A percentile compares a stretch with the other conserved stretches of the same genome.
Conservation (phyloP, 441 rosid species). For the Populus tomentosa region DNA sequence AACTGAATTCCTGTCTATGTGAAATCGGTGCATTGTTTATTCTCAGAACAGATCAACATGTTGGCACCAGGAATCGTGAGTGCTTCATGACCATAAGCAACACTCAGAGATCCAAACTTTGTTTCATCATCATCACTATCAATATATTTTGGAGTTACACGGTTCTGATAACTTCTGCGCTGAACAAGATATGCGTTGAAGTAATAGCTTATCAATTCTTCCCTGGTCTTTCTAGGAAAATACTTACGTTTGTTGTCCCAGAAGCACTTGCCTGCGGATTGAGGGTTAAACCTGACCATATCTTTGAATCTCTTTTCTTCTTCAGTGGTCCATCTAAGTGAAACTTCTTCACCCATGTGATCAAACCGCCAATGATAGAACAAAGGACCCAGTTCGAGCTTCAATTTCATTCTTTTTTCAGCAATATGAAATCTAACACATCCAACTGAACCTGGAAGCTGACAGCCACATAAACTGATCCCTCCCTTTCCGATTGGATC, state of each 20-base stretch:
- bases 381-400: conserved; percentile 64
- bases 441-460: conserved; percentile 44
- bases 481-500: conserved; percentile 80
- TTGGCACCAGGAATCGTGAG: conserved; percentile 29
- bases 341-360: conserved; percentile 71
- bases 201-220: conserved; percentile 67
- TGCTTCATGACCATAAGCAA: conserved; percentile 41
- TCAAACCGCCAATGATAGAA: conserved; percentile 57
- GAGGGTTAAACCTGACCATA: conserved; percentile 39
- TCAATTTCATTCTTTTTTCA: conserved; percentile 53
- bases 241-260: conserved; percentile 37
- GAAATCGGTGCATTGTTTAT: conserved; percentile 41
- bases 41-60: conserved; percentile 45
- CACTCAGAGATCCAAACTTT: conserved; percentile 35
- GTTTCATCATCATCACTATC: conserved; percentile 68
- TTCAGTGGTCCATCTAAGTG: conserved; percentile 48
- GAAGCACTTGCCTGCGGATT: conserved; percentile 36
- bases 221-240: conserved; percentile 50
- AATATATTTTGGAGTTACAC: conserved; percentile 42
- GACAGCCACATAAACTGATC: conserved; percentile 62
- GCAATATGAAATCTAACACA: conserved; percentile 74
- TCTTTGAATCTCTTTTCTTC: conserved; percentile 49
- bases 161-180: conserved; percentile 70
- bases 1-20: conserved; percentile 24
- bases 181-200: conserved; percentile 65